phyloP scores from a whole-genome alignment of 768 basidiomycete species.

The Tricholoma matsutake region DNA sequence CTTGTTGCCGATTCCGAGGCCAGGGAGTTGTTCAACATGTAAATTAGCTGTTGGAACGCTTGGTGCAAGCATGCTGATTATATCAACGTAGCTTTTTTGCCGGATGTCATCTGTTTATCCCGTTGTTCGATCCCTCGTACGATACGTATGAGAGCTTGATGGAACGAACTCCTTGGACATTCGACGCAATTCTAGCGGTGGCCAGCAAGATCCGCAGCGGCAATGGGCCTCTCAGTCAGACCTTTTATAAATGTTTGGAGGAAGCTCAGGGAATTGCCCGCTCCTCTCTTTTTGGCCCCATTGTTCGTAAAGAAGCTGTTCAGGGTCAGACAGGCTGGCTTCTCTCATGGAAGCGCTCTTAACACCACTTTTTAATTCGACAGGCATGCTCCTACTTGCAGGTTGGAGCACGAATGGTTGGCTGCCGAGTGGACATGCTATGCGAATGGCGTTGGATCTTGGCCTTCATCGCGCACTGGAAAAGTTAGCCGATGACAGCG shows the following conservation, averaged over 20 bases:
- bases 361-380: conserved; percentile 13
- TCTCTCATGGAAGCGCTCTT: conserved; percentile 11
- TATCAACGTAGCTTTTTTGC: conserved; percentile 79
- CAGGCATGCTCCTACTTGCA: conserved; percentile 88
- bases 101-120: conserved; percentile 95
- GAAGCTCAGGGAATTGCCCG: conserved; percentile 96
- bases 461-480: conserved; percentile 91
- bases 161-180: conserved; percentile 94
- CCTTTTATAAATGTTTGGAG: conserved; percentile 89
- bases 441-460: conserved; percentile 94
- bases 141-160: conserved; percentile 91
- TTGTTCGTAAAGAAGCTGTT: conserved; percentile 92
- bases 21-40: conserved; percentile 91
- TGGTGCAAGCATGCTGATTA: conserved; percentile 28
- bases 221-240: conserved; percentile 77
- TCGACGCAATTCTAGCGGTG: conserved; percentile 89
- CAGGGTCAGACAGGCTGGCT: conserved; percentile 54
- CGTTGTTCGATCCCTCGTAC: conserved; percentile 88
- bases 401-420: conserved; percentile 95
- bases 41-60: conserved; percentile 32
- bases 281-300: conserved; percentile 89
- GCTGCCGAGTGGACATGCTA: conserved; percentile 93
- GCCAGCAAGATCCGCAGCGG: conserved; percentile 91
- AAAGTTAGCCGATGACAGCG: conserved; percentile 76
- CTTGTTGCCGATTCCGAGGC: conserved; percentile 85